Evolutionary conservation across 768 basidiomycete species (phyloP).

Genomic region (Agaricus blazei): DNA sequence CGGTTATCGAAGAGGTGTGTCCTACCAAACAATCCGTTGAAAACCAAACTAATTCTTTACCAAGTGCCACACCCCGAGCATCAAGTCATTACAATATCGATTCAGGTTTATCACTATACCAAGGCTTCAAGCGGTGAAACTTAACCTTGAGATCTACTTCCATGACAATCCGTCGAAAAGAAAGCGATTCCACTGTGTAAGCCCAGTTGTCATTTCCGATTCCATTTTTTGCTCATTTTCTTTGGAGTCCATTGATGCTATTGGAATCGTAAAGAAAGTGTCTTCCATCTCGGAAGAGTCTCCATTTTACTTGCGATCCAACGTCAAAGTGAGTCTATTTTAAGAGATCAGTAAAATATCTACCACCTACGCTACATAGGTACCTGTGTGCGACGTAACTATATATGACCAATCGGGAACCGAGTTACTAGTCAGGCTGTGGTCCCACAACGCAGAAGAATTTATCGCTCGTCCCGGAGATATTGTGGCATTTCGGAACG

Average conservation of each 20-base stretch:
- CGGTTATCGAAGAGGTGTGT: conserved; percentile 79
- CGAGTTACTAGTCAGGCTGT: conserved; percentile 81
- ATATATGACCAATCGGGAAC: conserved; percentile 80
- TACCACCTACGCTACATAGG: conserved; percentile 30
- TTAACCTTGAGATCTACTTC: neutral
- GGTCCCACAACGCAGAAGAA: conserved; percentile 92
- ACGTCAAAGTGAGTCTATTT: conserved; percentile 24
- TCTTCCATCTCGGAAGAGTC: conserved; percentile 62
- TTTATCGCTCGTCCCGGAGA: conserved; percentile 54
- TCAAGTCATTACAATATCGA: conserved; percentile 41
- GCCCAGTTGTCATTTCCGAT: no score
- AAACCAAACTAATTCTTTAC: neutral
- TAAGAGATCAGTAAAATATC: no score
- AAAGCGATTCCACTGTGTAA: no score
- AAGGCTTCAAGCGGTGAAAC: conserved; percentile 33
- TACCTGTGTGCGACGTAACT: conserved; percentile 83
- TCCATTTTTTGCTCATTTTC: conserved; percentile 1
- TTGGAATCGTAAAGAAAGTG: conserved; percentile 79
- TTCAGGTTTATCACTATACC: conserved; percentile 75
- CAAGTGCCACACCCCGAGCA: no score
- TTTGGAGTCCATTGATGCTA: conserved; percentile 58
- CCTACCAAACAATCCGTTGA: neutral
- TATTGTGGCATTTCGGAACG: conserved; percentile 90
- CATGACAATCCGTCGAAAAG: no score
- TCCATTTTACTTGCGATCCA: conserved; percentile 40